Evolutionary conservation across 2,329 filamentous ascomycete species (phyloP).

Genomic region (Emmonsia crescens): DNA sequence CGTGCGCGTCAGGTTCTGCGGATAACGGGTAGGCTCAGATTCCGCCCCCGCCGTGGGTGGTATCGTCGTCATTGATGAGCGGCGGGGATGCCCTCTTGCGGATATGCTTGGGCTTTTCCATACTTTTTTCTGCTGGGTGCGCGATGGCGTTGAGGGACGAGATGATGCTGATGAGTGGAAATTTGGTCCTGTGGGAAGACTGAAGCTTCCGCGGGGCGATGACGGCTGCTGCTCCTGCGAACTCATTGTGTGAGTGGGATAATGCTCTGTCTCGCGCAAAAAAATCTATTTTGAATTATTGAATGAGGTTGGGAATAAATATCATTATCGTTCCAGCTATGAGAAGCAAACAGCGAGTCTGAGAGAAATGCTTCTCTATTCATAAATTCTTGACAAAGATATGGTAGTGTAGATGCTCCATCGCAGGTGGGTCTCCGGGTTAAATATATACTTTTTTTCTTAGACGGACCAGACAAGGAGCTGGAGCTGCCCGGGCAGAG

Average conservation of each 20-base stretch:
- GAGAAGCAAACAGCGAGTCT: not conserved
- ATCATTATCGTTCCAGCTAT: not conserved
- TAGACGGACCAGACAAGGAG: no score
- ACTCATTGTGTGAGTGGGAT: not conserved
- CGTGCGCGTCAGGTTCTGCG: not conserved
- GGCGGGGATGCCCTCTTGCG: not conserved
- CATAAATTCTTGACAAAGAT: not conserved
- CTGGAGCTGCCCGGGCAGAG: no score
- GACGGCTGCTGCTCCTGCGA: not conserved
- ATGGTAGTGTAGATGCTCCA: not conserved
- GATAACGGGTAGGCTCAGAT: not conserved
- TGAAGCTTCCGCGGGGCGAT: conserved; percentile 15
- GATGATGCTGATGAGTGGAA: conserved; percentile 18
- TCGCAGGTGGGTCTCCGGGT: not conserved
- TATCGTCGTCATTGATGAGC: not conserved
- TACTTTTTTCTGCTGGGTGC: conserved; percentile 18
- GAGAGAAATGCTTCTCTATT: not conserved
- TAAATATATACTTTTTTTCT: not conserved
- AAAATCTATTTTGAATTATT: not conserved
- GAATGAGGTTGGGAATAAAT: not conserved
- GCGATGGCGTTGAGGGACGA: conserved; percentile 9
- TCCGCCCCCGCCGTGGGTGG: not conserved
- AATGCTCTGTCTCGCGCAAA: not conserved
- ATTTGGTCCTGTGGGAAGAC: conserved; percentile 18
- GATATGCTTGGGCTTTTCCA: conserved; percentile 17